These are phyloP conservation scores for Trebouxiophyceae sp. DNA, from an alignment of 163 green algal species.

Conservation along the genomic window DNA sequence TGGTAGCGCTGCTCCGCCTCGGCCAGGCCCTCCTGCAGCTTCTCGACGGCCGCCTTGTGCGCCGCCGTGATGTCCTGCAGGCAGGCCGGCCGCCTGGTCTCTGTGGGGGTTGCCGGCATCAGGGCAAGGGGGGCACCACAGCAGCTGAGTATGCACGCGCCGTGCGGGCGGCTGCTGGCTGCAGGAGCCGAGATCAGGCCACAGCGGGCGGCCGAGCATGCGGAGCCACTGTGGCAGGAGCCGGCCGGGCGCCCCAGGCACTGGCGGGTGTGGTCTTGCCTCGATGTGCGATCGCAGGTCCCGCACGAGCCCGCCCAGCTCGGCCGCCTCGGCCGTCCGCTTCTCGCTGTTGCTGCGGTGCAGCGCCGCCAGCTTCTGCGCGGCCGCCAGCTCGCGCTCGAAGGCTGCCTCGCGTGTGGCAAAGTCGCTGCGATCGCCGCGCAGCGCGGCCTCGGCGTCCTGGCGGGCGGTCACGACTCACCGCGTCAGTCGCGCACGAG, in stretches of 20 bases:
- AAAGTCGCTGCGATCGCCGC: slow-evolving; percentile 11
- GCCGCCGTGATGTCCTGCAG: neutral
- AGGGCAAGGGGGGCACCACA: no score
- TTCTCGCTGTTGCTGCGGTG: slow-evolving; percentile 55
- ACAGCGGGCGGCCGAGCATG: no score
- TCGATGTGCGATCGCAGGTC: slow-evolving; percentile 39
- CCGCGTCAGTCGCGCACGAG: no score
- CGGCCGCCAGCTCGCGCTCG: slow-evolving; percentile 39
- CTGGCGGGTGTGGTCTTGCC: slow-evolving; percentile 8
- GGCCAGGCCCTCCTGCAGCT: neutral
- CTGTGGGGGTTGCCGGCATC: no score
- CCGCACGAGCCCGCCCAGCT: slow-evolving; percentile 55
- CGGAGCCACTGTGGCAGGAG: no score
- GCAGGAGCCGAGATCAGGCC: no score
- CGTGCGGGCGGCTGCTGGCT: no score
- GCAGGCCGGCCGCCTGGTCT: no score
- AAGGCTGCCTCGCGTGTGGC: slow-evolving; percentile 22
- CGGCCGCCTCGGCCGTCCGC: slow-evolving; percentile 16
- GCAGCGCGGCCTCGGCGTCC: slow-evolving; percentile 1
- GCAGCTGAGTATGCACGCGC: no score
- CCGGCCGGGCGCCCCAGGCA: no score
- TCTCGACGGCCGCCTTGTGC: neutral
- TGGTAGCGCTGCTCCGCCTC: neutral
- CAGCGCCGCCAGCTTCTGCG: slow-evolving; percentile 45
- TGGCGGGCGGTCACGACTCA: no score